Evolutionary conservation across 2,329 filamentous ascomycete species (phyloP), one percentile per base, ranked within the genome.

Genomic region (Alternaria tenuissima): DNA sequence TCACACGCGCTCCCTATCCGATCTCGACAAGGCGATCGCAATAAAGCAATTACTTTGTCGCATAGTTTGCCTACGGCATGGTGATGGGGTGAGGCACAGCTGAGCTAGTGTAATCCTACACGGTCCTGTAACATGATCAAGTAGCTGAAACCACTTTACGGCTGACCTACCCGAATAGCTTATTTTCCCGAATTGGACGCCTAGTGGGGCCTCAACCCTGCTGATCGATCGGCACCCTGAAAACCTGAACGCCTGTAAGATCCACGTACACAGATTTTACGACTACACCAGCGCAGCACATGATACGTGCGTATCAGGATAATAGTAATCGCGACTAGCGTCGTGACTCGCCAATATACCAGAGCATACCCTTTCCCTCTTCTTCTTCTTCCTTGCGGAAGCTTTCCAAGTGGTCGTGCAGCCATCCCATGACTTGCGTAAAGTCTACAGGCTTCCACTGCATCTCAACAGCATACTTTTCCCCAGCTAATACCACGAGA

Each of bases 401-500:
- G 7, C 59, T 59, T 48, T 75, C 67, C 41, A 76, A 57, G 39
- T 72, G 68, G 24, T 71, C 68, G 9, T 63, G 64, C 22, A 77
- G 57, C 75, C 75, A 76, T 22, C 61, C 59, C 55, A 77, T 66
- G 3, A 67, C 65, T 26, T 62, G 69, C 7, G 67, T 71, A 36
- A 76, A 76, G 20, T 76, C 73, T n/a, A 76, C 58, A 14, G 56
- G 54, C 55, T 67, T 69, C 75, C 75, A 77, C 38, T 68, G 67
- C 70, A 76, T 68, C 55, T 75, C 74, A 30, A 67, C 66, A 14
- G 72, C 71, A 55, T 72, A 73, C 55, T 69, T 74, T 24, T 70
- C 67, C 12, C 74, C 74, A 16, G 73, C 75, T n/a, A 77, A 51
- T 14, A 74, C 65, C 28, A 73, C 69, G 44, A 77, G 68, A 0